Evolutionary conservation across 139 green algal genomes (phyloP).

Genomic region (Coelastrella sp.): DNA sequence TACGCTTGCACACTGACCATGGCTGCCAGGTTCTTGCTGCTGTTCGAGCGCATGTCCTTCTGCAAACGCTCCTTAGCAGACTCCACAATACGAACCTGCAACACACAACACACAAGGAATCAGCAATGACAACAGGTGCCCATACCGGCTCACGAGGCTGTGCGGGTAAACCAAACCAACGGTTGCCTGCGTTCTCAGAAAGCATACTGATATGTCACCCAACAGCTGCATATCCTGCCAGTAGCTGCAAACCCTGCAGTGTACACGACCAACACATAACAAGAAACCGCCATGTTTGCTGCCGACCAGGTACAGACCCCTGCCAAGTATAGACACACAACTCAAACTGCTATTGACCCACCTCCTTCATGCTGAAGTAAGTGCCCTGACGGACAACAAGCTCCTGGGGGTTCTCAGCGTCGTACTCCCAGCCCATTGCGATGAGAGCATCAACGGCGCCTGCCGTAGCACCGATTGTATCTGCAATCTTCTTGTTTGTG

Average conservation of each 20-base stretch:
- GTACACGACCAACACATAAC: too few relatives aligned
- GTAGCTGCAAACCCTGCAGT: too few relatives aligned
- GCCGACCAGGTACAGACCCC: too few relatives aligned
- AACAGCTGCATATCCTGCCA: too few relatives aligned
- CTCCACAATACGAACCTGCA: constrained; percentile 57
- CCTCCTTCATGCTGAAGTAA: constrained; percentile 61
- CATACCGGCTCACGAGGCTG: too few relatives aligned
- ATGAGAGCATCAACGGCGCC: constrained; percentile 22
- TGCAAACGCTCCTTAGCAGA: constrained; percentile 49
- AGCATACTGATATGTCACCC: too few relatives aligned
- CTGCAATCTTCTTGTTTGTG: constrained; percentile 44
- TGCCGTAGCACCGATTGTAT: not conserved
- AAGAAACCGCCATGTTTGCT: too few relatives aligned
- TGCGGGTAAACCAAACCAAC: too few relatives aligned
- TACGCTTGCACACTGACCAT: constrained; percentile 49
- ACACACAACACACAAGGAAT: too few relatives aligned
- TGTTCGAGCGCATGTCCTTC: constrained; percentile 47
- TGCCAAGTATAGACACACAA: too few relatives aligned
- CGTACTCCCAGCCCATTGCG: constrained; percentile 54
- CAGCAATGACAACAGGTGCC: too few relatives aligned
- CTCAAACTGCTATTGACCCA: not conserved
- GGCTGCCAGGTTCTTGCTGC: constrained; percentile 50
- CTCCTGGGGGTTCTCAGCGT: constrained; percentile 45
- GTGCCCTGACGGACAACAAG: constrained; percentile 49
- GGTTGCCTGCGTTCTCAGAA: too few relatives aligned